Evolutionary conservation across 2,329 filamentous ascomycete genomes (phyloP).

Genomic region (Orbilia javanica): DNA sequence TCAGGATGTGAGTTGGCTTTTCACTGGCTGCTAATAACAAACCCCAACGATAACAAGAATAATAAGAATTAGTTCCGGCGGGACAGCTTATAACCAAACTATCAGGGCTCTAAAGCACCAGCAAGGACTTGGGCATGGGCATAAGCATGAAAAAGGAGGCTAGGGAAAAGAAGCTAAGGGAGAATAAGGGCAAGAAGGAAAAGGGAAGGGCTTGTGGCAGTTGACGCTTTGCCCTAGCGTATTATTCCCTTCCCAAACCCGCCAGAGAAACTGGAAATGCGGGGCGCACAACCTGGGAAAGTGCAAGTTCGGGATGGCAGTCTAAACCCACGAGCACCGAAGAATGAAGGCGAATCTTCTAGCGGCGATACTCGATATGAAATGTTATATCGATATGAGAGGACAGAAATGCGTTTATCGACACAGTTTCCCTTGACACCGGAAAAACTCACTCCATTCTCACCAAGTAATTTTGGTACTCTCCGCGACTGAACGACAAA

Average conservation of each 20-base stretch:
- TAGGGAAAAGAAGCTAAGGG: neutral
- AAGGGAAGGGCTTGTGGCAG: neutral
- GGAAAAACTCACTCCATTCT: constrained; percentile 35
- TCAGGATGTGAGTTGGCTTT: constrained; percentile 49
- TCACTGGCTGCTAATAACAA: constrained; percentile 32
- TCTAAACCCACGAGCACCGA: constrained; percentile 22
- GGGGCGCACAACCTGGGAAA: constrained; percentile 36
- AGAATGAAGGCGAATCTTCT: constrained; percentile 24
- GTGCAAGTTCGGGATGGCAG: constrained; percentile 31
- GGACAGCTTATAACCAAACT: constrained; percentile 30
- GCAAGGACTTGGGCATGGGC: neutral
- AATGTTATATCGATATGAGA: neutral
- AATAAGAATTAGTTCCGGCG: constrained; percentile 26
- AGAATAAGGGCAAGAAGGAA: constrained; percentile 3
- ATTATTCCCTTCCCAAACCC: neutral
- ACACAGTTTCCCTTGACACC: constrained; percentile 16
- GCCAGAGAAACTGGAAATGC: constrained; percentile 30
- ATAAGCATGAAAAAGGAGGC: neutral
- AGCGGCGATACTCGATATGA: constrained; percentile 6
- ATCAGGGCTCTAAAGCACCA: neutral
- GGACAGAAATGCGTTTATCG: constrained; percentile 22
- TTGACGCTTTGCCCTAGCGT: constrained; percentile 20
- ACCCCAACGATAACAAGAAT: neutral
- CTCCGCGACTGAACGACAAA: constrained; percentile 40
- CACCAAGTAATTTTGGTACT: constrained; percentile 3